A percentile compares a stretch with the other conserved stretches of the same genome.
phyloP scores from a whole-genome alignment of 2,329 filamentous ascomycete species.

The Fusarium pseudonygamai region DNA sequence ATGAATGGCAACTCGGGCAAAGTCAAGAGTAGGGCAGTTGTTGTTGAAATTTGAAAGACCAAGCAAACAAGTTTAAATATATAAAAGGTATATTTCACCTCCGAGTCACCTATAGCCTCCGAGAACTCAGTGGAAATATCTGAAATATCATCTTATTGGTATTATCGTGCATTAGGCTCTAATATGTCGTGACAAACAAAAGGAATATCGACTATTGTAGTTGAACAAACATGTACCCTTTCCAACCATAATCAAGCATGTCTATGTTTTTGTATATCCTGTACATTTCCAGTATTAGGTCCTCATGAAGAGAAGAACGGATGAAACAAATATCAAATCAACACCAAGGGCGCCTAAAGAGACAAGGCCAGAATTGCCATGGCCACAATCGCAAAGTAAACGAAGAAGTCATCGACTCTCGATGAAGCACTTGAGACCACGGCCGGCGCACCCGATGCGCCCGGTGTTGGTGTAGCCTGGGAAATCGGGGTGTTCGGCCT shows the following conservation, averaged over 20 bases:
- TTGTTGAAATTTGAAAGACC: slow-evolving; percentile 46
- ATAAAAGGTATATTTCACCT: not conserved
- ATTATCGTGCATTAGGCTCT: slow-evolving; percentile 18
- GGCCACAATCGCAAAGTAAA: slow-evolving; percentile 16
- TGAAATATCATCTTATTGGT: not conserved
- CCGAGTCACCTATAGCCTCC: not conserved
- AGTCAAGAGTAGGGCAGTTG: slow-evolving; percentile 53
- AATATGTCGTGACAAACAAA: slow-evolving; percentile 24
- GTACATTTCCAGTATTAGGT: slow-evolving; percentile 1
- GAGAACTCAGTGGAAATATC: not conserved
- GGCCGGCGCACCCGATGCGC: slow-evolving; percentile 5
- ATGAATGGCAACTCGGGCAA: slow-evolving; percentile 63
- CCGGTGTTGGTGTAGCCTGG: slow-evolving; percentile 22
- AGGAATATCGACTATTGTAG: not conserved
- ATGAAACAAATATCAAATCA: not conserved
- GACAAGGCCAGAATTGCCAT: slow-evolving; percentile 19
- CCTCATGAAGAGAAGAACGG: not conserved
- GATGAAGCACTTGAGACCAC: slow-evolving; percentile 9
- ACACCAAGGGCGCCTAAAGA: slow-evolving; percentile 1
- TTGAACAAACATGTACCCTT: slow-evolving; percentile 15
- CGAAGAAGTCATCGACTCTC: slow-evolving; percentile 19
- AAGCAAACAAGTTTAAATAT: not conserved
- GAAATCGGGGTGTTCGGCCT: not conserved
- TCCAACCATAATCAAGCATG: not conserved
- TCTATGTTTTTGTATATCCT: slow-evolving; percentile 2